Conservation (phyloP, 331 rosid species). For the Prunus yedoensis region DNA sequence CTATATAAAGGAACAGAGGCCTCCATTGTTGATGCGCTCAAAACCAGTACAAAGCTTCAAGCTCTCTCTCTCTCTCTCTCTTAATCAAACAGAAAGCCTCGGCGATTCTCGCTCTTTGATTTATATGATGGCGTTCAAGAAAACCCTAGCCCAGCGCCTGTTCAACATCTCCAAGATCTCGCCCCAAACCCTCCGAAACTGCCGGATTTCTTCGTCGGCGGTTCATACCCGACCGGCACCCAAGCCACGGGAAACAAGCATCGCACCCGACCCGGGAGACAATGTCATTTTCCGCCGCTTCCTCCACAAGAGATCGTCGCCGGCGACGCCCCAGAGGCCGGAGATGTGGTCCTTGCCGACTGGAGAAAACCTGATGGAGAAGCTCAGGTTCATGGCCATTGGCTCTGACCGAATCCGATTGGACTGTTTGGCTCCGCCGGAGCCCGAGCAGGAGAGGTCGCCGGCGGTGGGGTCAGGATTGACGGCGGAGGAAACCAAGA, state of each 20-base stretch:
- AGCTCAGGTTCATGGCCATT: slow-evolving; percentile 50
- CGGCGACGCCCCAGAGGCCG: neutral
- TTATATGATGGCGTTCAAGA: slow-evolving; percentile 66
- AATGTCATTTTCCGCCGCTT: slow-evolving; percentile 49
- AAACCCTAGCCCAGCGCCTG: slow-evolving; percentile 59
- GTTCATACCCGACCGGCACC: slow-evolving; percentile 27
- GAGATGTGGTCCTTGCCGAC: slow-evolving; percentile 30
- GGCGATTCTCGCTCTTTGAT: neutral
- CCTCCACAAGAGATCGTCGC: slow-evolving; percentile 42
- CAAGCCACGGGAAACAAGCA: slow-evolving; percentile 10
- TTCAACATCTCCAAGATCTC: slow-evolving; percentile 46
- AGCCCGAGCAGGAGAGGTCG: neutral
- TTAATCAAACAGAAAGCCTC: neutral
- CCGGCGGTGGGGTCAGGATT: slow-evolving; percentile 18
- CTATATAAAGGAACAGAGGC: slow-evolving; percentile 36
- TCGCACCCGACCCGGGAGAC: slow-evolving; percentile 68
- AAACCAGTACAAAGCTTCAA: neutral
- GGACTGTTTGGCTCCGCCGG: slow-evolving; percentile 53
- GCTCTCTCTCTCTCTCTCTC: neutral
- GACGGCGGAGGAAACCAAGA: slow-evolving; percentile 52
- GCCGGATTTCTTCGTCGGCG: slow-evolving; percentile 64
- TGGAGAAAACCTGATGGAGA: slow-evolving; percentile 42
- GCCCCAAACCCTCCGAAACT: slow-evolving; percentile 41
- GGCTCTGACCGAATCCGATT: slow-evolving; percentile 48
- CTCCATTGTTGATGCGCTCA: neutral